Evolutionary conservation across 768 basidiomycete genomes (phyloP), one percentile per base, ranked within the genome.

Genomic region (Gautieria morchelliformis): DNA sequence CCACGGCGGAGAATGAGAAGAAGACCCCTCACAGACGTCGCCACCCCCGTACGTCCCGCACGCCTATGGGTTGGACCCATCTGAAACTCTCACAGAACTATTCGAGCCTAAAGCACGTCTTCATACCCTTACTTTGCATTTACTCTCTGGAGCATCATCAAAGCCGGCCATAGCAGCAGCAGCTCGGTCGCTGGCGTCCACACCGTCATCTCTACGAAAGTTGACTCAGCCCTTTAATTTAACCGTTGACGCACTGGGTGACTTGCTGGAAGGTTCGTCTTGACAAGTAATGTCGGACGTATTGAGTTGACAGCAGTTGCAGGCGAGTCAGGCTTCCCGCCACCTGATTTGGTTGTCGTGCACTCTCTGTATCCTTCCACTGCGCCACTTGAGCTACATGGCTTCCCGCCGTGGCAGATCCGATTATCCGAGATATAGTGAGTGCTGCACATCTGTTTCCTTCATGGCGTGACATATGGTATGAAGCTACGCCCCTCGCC

Each of bases 361-460:
- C 87, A 91, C 64, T 72, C 80, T 47, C 59, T 86, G 20, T 71
- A 71, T 33, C 70, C 73, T 2, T 66, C 70, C 12, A 68, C 63
- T 49, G 64, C 71, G 22, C 81, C 85, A 1, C 68, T 84, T 52
- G 87, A 90, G 66, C 71, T 90, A 20, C 71, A 85, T 62, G 85
- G 84, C 5, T 90, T 85, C 63, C 89, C 89, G 17, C 89, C 89
- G 15, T 92, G 89, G 89, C 89, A 92, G 63, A 80, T 83, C n/a
- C 75, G 84, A 56, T 70, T 92, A 42, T 87, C 87, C 46, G 89
- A 92, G 68, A 82, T 92, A 59, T 77, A 83, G 89, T 90, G 65
- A 70, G 85, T 70, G 11, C 47, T 22, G 35, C 49, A 57, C 45
- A 17, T 19, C 46, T 40, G 44, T 52, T 22, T 46, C 52, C 5